A percentile compares a stretch with the other conserved stretches of the same genome.
Conservation (phyloP, 2,329 filamentous ascomycete species). For the Pseudocercospora vitis region DNA sequence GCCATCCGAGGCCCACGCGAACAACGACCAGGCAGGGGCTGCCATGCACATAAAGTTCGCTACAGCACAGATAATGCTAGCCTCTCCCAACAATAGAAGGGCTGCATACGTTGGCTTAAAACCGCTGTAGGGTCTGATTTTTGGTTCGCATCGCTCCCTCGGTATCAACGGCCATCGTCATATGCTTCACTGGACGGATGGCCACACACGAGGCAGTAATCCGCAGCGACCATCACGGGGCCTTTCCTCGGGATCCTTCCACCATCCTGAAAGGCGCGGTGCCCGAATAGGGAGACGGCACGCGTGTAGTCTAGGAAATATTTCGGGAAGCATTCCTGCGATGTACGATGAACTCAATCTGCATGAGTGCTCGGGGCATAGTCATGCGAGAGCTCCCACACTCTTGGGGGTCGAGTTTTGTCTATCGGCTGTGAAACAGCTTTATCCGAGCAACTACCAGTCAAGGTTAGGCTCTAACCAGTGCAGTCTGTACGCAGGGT, state of each 20-base stretch:
- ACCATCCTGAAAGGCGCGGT: too few species aligned
- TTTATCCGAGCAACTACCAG: too few species aligned
- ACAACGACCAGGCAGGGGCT: background rate
- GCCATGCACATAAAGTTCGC: background rate
- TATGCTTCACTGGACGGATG: background rate
- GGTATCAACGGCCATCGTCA: too few species aligned
- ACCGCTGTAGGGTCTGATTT: background rate
- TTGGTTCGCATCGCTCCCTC: too few species aligned
- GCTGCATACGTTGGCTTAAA: background rate
- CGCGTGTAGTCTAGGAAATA: too few species aligned
- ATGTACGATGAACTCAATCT: background rate
- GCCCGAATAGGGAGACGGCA: background rate
- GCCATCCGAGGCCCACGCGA: constrained; percentile 3
- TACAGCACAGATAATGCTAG: background rate
- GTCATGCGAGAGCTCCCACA: too few species aligned
- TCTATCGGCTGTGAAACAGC: too few species aligned
- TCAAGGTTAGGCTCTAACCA: too few species aligned
- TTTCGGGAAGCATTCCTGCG: too few species aligned
- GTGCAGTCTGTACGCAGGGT: too few species aligned
- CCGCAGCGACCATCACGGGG: background rate
- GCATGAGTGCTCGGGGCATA: background rate
- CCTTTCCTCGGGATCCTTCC: background rate
- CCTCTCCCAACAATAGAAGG: background rate
- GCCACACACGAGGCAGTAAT: background rate
- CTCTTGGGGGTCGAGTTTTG: too few species aligned